Conservation (phyloP, 2,329 filamentous ascomycete species). For the Claviceps sp. region DNA sequence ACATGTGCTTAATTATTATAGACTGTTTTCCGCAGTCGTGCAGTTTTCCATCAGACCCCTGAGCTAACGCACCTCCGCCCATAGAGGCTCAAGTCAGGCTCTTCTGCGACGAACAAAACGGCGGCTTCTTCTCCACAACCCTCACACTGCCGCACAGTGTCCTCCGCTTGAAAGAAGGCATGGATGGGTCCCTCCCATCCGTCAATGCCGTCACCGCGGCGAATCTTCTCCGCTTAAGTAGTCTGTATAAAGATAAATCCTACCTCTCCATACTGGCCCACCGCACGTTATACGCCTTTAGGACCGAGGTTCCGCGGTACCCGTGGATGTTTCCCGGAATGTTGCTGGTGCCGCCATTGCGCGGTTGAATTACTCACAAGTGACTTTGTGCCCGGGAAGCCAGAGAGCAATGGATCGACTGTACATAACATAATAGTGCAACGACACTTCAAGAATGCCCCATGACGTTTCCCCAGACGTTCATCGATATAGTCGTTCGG, state of each 20-base stretch:
- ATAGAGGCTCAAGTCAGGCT: slow-evolving; percentile 56
- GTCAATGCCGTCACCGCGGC: slow-evolving; percentile 77
- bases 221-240: slow-evolving; percentile 72
- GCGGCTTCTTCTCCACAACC: slow-evolving; percentile 63
- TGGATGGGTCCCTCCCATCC: slow-evolving; percentile 83
- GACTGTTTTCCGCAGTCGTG: too few relatives aligned
- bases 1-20: too few relatives aligned
- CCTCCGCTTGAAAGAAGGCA: slow-evolving; percentile 84
- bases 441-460: too few relatives aligned
- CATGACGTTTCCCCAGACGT: too few relatives aligned
- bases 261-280: slow-evolving; percentile 50
- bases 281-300: slow-evolving; percentile 71
- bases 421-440: too few relatives aligned
- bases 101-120: slow-evolving; percentile 58
- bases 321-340: slow-evolving; percentile 83
- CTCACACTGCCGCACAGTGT: slow-evolving; percentile 54
- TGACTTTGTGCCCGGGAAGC: too few relatives aligned
- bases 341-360: slow-evolving; percentile 57
- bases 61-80: slow-evolving; percentile 3
- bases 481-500: too few relatives aligned
- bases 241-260: slow-evolving; percentile 50
- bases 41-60: too few relatives aligned
- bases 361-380: slow-evolving; percentile 40
- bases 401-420: too few relatives aligned
- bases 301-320: slow-evolving; percentile 83